Percentiles rank a stretch among this genome's conserved stretches.
Evolutionary conservation across 1,284 basidiomycete genomes (phyloP).

Genomic region (Ganoderma sinense): DNA sequence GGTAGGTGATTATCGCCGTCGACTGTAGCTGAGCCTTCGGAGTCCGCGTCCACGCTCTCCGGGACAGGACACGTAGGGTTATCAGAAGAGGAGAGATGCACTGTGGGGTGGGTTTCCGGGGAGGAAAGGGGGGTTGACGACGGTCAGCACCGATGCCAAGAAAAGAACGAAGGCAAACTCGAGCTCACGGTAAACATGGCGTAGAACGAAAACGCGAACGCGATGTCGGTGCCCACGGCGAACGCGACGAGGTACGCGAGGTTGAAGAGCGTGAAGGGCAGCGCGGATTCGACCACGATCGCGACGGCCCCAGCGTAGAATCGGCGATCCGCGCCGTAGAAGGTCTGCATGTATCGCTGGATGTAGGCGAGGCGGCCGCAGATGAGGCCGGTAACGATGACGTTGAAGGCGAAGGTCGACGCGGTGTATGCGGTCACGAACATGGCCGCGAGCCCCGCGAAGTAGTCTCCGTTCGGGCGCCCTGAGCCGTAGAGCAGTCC

Average conservation of each 20-base stretch:
- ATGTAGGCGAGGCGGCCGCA: conserved; percentile 26
- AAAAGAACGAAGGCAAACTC: too few species aligned
- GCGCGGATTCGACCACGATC: conserved; percentile 15
- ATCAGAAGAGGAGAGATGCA: conserved; percentile 43
- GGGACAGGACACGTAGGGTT: conserved; percentile 41
- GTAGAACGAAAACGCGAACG: conserved; percentile 30
- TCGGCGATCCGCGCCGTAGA: conserved; percentile 1
- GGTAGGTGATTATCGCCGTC: background rate
- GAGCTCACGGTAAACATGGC: conserved; percentile 31
- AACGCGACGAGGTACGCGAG: conserved; percentile 24
- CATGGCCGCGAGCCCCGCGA: conserved; percentile 22
- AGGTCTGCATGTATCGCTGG: conserved; percentile 13
- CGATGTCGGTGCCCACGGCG: conserved; percentile 26
- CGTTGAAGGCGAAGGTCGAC: conserved; percentile 30
- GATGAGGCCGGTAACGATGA: conserved; percentile 31
- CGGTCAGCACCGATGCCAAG: background rate
- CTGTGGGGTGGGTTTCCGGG: conserved; percentile 22
- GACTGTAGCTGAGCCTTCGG: background rate
- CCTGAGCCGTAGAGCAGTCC: conserved; percentile 30
- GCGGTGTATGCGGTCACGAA: conserved; percentile 30
- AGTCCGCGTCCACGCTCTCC: conserved; percentile 38
- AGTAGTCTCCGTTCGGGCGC: conserved; percentile 30
- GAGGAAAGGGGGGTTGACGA: too few species aligned
- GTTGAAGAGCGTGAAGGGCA: conserved; percentile 30
- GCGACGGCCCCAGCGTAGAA: conserved; percentile 27